Conservation (phyloP, 441 rosid species). For the Brassica hybrid region DNA sequence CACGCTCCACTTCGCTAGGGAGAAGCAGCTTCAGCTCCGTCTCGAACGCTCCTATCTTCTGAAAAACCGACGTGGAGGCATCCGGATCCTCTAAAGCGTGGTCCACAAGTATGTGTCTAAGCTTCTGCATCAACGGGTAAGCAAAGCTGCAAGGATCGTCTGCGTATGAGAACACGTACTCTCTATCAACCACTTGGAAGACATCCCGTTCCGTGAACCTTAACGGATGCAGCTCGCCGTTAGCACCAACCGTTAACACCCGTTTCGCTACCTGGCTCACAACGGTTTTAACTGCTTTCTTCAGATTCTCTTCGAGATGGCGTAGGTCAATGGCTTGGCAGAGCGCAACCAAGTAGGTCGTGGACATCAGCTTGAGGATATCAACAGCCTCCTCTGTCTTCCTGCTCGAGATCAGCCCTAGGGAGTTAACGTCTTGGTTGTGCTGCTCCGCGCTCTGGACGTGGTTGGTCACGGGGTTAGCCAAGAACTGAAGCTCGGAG, state of each 20-base stretch:
- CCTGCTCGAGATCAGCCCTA: constrained; percentile 66
- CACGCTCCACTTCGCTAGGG: constrained; percentile 54
- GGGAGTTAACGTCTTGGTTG: constrained; percentile 67
- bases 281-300: constrained; percentile 44
- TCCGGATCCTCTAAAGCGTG: constrained; percentile 49
- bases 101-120: constrained; percentile 57
- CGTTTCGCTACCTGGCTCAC: constrained; percentile 52
- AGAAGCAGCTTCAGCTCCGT: constrained; percentile 48
- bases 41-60: constrained; percentile 54
- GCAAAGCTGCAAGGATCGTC: constrained; percentile 58
- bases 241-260: constrained; percentile 46
- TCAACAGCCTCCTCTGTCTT: constrained; percentile 67
- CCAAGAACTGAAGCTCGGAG: constrained; percentile 64
- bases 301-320: constrained; percentile 58
- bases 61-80: constrained; percentile 44
- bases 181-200: constrained; percentile 50
- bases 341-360: constrained; percentile 52
- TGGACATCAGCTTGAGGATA: constrained; percentile 60
- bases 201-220: constrained; percentile 52
- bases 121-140: constrained; percentile 62
- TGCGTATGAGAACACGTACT: constrained; percentile 49
- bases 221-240: constrained; percentile 55
- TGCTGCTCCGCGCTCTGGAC: constrained; percentile 72
- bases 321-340: constrained; percentile 60
- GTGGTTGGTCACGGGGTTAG: constrained; percentile 66